Percentiles rank a stretch among this genome's conserved stretches.
phyloP scores from a whole-genome alignment of 176 grass and related monocot genomes.

The Avena insularis region DNA sequence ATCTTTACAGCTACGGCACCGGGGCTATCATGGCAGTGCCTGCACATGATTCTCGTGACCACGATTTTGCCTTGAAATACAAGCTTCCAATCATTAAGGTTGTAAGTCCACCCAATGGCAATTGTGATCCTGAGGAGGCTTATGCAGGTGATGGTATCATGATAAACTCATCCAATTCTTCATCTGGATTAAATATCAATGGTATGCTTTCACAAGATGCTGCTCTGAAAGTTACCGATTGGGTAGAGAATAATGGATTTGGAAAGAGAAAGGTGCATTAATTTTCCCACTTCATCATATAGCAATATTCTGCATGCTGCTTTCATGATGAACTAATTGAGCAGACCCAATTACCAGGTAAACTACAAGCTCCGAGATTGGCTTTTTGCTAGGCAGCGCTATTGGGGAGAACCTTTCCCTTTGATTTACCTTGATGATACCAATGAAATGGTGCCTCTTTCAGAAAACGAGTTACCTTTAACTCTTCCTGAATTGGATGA shows the following conservation, averaged over 20 bases:
- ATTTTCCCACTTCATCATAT: slow-evolving; percentile 38
- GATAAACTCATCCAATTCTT: slow-evolving; percentile 80
- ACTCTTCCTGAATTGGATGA: slow-evolving; percentile 96
- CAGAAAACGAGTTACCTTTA: slow-evolving; percentile 80
- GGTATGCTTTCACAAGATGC: slow-evolving; percentile 80
- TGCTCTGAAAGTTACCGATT: slow-evolving; percentile 80
- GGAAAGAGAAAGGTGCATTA: slow-evolving; percentile 84
- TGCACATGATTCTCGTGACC: slow-evolving; percentile 90
- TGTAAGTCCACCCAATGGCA: slow-evolving; percentile 60
- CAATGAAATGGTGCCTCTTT: slow-evolving; percentile 74
- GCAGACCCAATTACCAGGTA: slow-evolving; percentile 54
- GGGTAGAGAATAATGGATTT: slow-evolving; percentile 74
- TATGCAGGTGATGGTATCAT: slow-evolving; percentile 80
- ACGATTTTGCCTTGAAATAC: slow-evolving; percentile 83
- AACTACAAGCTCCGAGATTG: slow-evolving; percentile 99
- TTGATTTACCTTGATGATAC: slow-evolving; percentile 79
- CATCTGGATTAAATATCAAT: slow-evolving; percentile 83
- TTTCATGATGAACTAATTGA: slow-evolving; percentile 45
- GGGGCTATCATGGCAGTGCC: slow-evolving; percentile 99
- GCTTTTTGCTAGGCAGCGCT: slow-evolving; percentile 95
- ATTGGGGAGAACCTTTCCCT: slow-evolving; percentile 99
- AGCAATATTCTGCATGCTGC: slow-evolving; percentile 5
- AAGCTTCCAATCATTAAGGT: slow-evolving; percentile 78
- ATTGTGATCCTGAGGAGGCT: slow-evolving; percentile 50
- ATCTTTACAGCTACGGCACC: slow-evolving; percentile 80